Evolutionary conservation across 1,139 yeast genomes (phyloP).

Genomic region (Saccharomyces hybrid): DNA sequence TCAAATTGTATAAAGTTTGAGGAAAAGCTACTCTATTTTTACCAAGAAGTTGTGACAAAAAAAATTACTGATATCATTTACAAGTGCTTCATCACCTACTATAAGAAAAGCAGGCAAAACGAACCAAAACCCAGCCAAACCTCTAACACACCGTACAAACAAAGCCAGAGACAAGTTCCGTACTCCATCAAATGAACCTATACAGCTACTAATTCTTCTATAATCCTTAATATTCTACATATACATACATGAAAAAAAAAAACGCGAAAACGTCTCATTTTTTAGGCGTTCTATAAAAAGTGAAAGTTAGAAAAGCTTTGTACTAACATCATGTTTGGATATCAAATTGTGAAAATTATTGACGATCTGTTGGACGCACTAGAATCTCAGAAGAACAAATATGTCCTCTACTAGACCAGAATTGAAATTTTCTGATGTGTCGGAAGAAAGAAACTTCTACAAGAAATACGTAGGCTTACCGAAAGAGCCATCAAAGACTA

Average conservation of each 20-base stretch:
- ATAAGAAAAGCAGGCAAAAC: background rate
- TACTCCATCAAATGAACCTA: background rate
- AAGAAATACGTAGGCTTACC: slow-evolving; percentile 49
- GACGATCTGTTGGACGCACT: background rate
- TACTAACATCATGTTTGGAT: too few relatives aligned
- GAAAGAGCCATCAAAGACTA: slow-evolving; percentile 40
- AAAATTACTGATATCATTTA: slow-evolving; percentile 12
- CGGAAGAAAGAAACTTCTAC: slow-evolving; percentile 48
- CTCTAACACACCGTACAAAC: background rate
- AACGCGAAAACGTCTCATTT: background rate
- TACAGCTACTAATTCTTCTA: background rate
- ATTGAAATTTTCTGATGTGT: slow-evolving; percentile 54
- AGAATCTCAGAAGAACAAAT: slow-evolving; percentile 7
- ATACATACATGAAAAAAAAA: background rate
- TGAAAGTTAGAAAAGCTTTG: background rate
- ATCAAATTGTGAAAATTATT: background rate
- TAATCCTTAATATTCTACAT: background rate
- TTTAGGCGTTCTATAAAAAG: background rate
- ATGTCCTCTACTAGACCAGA: slow-evolving; percentile 65
- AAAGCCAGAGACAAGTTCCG: background rate
- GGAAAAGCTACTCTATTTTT: slow-evolving; percentile 13
- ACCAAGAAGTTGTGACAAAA: slow-evolving; percentile 17
- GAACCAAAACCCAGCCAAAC: background rate
- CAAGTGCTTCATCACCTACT: background rate
- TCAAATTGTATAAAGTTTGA: slow-evolving; percentile 10